Percentiles rank a stretch among this genome's conserved stretches.
These are phyloP conservation scores for Penicillium aurantiogriseum DNA, from an alignment of 2,329 filamentous ascomycete genomes.

Conservation along the genomic window DNA sequence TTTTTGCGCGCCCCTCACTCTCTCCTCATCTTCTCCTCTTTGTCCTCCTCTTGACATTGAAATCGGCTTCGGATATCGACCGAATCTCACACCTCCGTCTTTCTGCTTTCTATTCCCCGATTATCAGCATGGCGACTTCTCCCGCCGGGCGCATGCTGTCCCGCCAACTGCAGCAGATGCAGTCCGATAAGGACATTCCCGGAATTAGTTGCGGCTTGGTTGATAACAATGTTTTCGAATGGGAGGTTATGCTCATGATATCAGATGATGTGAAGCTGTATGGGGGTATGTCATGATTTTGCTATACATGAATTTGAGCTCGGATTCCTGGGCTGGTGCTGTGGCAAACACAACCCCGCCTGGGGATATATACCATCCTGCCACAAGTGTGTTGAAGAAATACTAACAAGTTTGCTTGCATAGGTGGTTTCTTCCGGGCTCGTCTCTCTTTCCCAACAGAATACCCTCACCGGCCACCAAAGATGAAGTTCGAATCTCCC, in stretches of 20 bases:
- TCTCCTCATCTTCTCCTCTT: constrained; percentile 5
- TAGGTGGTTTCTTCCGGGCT: constrained; percentile 90
- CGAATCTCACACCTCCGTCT: neutral
- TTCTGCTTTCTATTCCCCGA: neutral
- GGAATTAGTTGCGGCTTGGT: constrained; percentile 92
- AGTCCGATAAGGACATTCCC: constrained; percentile 83
- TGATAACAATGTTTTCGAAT: constrained; percentile 86
- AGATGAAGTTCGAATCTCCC: constrained; percentile 79
- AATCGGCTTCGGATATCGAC: neutral
- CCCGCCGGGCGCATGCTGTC: constrained; percentile 63
- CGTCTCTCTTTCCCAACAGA: constrained; percentile 76
- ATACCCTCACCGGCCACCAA: constrained; percentile 85
- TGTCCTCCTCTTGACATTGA: neutral
- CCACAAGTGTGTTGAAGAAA: neutral
- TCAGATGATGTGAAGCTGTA: constrained; percentile 92
- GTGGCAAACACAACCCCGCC: neutral
- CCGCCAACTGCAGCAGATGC: constrained; percentile 92
- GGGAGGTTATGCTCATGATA: constrained; percentile 99
- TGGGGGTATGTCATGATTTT: constrained; percentile 63
- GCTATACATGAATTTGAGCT: neutral
- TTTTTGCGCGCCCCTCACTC: constrained; percentile 14
- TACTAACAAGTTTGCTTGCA: neutral
- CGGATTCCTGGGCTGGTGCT: neutral
- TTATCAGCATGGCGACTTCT: constrained; percentile 43
- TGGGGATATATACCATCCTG: neutral